Conservation (phyloP, 2,329 filamentous ascomycete species). For the Eurotiales sp. region DNA sequence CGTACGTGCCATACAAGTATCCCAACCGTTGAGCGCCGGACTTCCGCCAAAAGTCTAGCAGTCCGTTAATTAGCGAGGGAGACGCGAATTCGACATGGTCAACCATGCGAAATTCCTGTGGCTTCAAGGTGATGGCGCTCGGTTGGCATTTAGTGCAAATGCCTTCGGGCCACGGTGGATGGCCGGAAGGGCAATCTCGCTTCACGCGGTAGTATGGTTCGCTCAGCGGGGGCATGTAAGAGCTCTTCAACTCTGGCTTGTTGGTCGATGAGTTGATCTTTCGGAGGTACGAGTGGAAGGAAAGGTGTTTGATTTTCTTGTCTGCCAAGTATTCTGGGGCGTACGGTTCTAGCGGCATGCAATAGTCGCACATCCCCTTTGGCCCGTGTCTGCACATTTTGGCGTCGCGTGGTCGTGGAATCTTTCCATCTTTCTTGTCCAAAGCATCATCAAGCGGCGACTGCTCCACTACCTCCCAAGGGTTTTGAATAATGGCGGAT, state of each 20-base stretch:
- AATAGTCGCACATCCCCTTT: conserved; percentile 99
- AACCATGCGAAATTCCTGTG: conserved; percentile 92
- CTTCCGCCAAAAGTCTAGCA: conserved; percentile 87
- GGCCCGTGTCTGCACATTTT: conserved; percentile 94
- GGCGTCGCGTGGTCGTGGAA: conserved; percentile 65
- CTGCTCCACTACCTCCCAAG: conserved; percentile 89
- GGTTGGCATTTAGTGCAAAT: conserved; percentile 99
- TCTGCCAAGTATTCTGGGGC: conserved; percentile 82
- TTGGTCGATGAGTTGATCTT: conserved; percentile 97
- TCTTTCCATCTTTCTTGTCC: conserved; percentile 88
- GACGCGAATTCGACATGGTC: conserved; percentile 96
- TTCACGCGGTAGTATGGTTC: conserved; percentile 92
- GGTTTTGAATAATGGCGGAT: conserved; percentile 68
- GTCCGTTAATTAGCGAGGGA: conserved; percentile 76
- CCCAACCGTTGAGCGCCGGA: conserved; percentile 81
- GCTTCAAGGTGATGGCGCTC: conserved; percentile 91
- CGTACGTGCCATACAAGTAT: conserved; percentile 85
- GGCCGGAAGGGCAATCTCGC: conserved; percentile 84
- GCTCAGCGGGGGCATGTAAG: conserved; percentile 90
- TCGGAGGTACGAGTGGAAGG: conserved; percentile 88
- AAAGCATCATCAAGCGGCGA: conserved; percentile 80
- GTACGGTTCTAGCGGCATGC: conserved; percentile 94
- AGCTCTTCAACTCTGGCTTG: conserved; percentile 87
- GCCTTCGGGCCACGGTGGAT: conserved; percentile 89
- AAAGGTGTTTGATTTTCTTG: conserved; percentile 98